Conservation (phyloP, 768 basidiomycete genomes). For the Omphalotus guepiniiformis region DNA sequence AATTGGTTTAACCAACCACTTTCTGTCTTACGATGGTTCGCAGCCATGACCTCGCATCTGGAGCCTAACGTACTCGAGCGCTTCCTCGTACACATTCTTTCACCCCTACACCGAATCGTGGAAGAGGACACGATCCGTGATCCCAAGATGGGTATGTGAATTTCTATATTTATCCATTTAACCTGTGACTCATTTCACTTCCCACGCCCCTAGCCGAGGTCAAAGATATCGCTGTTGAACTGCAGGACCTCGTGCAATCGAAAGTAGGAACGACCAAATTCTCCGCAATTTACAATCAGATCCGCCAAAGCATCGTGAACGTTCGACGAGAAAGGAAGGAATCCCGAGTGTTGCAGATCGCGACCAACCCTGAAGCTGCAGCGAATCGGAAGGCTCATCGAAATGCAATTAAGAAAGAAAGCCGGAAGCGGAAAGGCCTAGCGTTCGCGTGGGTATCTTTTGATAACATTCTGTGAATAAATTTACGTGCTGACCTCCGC, state of each 20-base stretch:
- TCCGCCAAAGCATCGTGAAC: constrained; percentile 65
- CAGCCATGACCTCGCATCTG: constrained; percentile 81
- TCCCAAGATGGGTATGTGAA: constrained; percentile 63
- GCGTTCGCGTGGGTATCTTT: constrained; percentile 51
- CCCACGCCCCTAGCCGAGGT: constrained; percentile 59
- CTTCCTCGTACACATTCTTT: constrained; percentile 81
- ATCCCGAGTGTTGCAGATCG: constrained; percentile 52
- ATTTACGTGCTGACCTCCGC: neutral
- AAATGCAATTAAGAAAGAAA: constrained; percentile 78
- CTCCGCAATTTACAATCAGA: constrained; percentile 70
- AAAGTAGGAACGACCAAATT: constrained; percentile 90
- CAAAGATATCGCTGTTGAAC: constrained; percentile 72
- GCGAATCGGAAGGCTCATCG: constrained; percentile 71
- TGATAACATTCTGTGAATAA: constrained; percentile 2
- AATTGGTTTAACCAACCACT: constrained; percentile 84
- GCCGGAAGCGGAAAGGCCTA: constrained; percentile 71
- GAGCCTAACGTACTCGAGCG: constrained; percentile 50
- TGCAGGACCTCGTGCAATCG: constrained; percentile 81
- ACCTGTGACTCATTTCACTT: neutral
- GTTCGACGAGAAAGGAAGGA: constrained; percentile 72
- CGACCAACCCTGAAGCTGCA: constrained; percentile 70
- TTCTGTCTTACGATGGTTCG: constrained; percentile 87
- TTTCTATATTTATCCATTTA: neutral
- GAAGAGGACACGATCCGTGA: constrained; percentile 87
- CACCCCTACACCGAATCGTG: constrained; percentile 80